Conservation (phyloP, 306 rosid species). For the Dryas octopetala region DNA sequence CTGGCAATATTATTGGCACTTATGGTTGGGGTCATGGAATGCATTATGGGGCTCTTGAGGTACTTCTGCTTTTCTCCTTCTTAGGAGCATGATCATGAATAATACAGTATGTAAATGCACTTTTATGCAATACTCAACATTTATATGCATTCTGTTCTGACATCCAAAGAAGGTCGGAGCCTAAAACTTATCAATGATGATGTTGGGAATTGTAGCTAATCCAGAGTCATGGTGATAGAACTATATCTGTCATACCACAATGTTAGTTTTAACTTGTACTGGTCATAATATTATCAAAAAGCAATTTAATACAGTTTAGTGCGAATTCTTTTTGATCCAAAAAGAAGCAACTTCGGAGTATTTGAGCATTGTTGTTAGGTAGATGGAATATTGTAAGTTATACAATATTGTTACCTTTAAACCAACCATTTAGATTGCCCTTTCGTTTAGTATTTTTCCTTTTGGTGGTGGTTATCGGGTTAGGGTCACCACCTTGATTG, state of each 20-base stretch:
- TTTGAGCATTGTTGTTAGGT: slow-evolving; percentile 3
- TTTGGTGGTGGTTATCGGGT: background rate
- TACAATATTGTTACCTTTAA: background rate
- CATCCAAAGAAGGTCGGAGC: background rate
- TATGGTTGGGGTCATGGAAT: slow-evolving; percentile 96
- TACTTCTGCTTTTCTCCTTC: slow-evolving; percentile 31
- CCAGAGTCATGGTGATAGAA: background rate
- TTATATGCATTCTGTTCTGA: slow-evolving; percentile 9
- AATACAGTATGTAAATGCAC: slow-evolving; percentile 14
- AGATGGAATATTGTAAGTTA: slow-evolving; percentile 1
- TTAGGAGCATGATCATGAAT: slow-evolving; percentile 6
- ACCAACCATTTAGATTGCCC: slow-evolving; percentile 15
- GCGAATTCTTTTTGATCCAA: background rate
- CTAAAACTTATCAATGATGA: background rate
- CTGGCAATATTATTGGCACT: slow-evolving; percentile 86
- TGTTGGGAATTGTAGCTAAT: slow-evolving; percentile 2
- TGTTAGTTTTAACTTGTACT: background rate
- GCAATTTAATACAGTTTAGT: background rate
- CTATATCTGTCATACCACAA: background rate
- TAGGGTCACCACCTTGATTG: background rate
- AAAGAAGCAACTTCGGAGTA: slow-evolving; percentile 2
- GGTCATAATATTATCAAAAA: slow-evolving; percentile 4
- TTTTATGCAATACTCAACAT: slow-evolving; percentile 4
- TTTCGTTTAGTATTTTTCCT: slow-evolving; percentile 16
- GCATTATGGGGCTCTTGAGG: slow-evolving; percentile 94